Evolutionary conservation across 2,329 filamentous ascomycete species (phyloP), one percentile per base, ranked within the genome.

Genomic region (Trichoderma sp.): DNA sequence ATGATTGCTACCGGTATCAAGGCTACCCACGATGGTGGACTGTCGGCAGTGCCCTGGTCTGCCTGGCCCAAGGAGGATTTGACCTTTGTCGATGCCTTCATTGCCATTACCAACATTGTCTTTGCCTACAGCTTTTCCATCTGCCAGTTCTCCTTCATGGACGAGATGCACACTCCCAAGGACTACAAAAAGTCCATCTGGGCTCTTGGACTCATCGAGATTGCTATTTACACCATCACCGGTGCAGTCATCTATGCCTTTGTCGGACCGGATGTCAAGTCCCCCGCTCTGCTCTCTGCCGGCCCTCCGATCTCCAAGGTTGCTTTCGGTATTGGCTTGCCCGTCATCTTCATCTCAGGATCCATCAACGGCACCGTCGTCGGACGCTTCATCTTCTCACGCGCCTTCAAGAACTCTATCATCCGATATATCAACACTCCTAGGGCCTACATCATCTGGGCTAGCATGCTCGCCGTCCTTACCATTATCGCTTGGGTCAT

Each of bases 281-380:
- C 89, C 0, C 92, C 92, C 1, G 91, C 92, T 0, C 85, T 94
- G 8, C 87, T 91, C 6, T 91, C 90, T 0, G 89, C 91, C 11
- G 86, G 88, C 2, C 80, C 82, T 2, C 74, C 85, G 0, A 80
- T 93, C 28, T 87, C 88, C 64, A 92, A 92, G 77, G 81, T 93
- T 7, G 90, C 91, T 2, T 94, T 91, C 76, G 91, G 90, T 32
- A 80, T 93, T 73, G 91, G 90, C 0, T 83, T 92, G 4, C 91
- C 91, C 15, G 93, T 91, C 69, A 93, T 94, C 78, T 86, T 93
- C 76, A 90, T 94, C 73, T 91, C 91, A 0, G 92, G 91, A 64
- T 90, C 92, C 20, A 91, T 93, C 79, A 91, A 92, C 81, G 85
- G 83, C 43, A 84, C 82, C 2, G 83, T 85, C 12, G 80, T 83